Evolutionary conservation across 1,284 basidiomycete genomes (phyloP), one percentile per base, ranked within the genome.

Genomic region (Irpex sp.): DNA sequence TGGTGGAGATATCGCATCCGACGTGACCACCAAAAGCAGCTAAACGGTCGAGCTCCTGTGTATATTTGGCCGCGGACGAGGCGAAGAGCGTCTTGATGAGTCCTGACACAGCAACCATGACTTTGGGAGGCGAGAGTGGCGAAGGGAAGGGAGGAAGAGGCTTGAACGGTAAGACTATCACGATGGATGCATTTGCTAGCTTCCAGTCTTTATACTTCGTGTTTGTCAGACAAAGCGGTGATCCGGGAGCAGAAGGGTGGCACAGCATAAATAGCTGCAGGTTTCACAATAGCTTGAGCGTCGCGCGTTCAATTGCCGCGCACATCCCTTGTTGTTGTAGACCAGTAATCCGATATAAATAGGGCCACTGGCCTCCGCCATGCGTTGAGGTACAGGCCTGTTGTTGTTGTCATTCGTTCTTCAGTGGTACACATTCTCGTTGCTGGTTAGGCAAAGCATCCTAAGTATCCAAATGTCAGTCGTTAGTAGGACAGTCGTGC

Each of bases 1-100:
- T 67, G 11, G 58, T 56, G 19, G 64, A 57, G 43, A 75, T 65
- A 50, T 69, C 60, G 64, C 73, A 75, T 59, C 61, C 59, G n/a
- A 60, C 43, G 15, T 61, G 60, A 8, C 37, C 60, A 26, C 53
- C 47, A 39, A 56, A 55, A 17, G 49, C 60, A 19, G 37, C 54
- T 26, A 62, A 17, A 21, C 26, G 26, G 13, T 61, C 49, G 15
- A 47, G 36, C 26, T 55, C 53, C 51, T 15, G 62, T 39, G 57
- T 39, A n/a, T 33, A 47, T 21, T 46, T 50, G 35, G 19, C 51
- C n/a, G 68, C 59, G 35, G 63, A 36, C 19, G 57, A 51, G 43
- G 61, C 63, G 57, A 67, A 50, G 8, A 65, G 43, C 15, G 59
- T 26, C 15, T 55, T 53, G 5, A 65, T 21, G 3, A 63, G 33